Conservation (phyloP, 768 basidiomycete species). For the Gymnopilus dilepis region DNA sequence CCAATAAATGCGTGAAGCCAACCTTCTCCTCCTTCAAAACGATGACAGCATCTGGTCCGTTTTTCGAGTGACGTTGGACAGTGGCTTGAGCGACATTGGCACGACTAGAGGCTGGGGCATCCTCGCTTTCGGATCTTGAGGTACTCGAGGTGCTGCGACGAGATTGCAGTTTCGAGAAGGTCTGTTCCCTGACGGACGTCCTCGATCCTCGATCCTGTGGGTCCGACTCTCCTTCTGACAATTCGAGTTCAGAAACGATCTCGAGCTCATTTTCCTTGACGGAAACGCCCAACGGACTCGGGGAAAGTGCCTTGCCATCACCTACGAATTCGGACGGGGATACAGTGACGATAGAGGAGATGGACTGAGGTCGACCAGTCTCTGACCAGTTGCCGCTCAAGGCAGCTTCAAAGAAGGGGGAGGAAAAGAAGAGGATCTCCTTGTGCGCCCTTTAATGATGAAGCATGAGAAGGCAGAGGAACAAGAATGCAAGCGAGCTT, state of each 20-base stretch:
- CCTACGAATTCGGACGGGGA: conserved; percentile 57
- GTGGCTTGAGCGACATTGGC: conserved; percentile 42
- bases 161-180: conserved; percentile 63
- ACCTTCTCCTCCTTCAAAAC: conserved; percentile 90
- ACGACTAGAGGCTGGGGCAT: conserved; percentile 18
- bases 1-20: conserved; percentile 21
- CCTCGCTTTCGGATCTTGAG: background rate
- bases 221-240: conserved; percentile 42
- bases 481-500: background rate
- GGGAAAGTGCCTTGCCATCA: conserved; percentile 33
- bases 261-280: conserved; percentile 50
- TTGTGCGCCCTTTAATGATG: conserved; percentile 80
- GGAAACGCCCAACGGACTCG: conserved; percentile 44
- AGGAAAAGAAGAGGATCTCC: conserved; percentile 89
- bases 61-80: conserved; percentile 47
- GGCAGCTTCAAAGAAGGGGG: conserved; percentile 94
- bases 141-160: background rate
- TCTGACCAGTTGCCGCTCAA: conserved; percentile 93
- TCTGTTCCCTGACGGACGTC: conserved; percentile 50
- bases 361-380: conserved; percentile 77
- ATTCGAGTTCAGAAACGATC: conserved; percentile 43
- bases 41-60: conserved; percentile 81
- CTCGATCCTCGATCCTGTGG: conserved; percentile 29
- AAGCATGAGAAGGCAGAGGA: conserved; percentile 4
- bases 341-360: conserved; percentile 85